Evolutionary conservation across 345 rosid genomes (phyloP).

Genomic region (Pelargonium nanum): DNA sequence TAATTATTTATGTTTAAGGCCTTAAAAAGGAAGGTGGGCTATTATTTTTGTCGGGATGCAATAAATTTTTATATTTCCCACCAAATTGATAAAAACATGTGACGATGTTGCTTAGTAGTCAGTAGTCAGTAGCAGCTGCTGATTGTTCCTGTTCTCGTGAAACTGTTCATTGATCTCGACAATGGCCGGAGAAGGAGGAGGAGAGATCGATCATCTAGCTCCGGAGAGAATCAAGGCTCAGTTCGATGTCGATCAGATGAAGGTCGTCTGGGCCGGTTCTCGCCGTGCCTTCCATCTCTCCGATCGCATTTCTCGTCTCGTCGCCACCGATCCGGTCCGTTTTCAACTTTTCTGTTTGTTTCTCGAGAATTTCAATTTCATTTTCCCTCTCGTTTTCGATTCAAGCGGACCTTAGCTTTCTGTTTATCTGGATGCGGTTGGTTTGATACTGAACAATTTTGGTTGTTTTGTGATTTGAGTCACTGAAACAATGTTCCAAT

Average conservation of each 20-base stretch:
- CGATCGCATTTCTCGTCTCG: conserved; percentile 82
- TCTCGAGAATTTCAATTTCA: neutral
- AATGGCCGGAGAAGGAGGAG: conserved; percentile 36
- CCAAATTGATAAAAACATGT: no score
- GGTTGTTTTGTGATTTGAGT: neutral
- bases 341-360: neutral
- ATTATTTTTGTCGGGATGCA: no score
- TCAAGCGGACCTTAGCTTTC: neutral
- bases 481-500: neutral
- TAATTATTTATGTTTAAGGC: no score
- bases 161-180: neutral
- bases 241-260: conserved; percentile 84
- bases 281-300: conserved; percentile 61
- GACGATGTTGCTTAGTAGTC: no score
- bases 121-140: neutral
- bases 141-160: no score
- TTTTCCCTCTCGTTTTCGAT: no score
- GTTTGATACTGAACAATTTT: neutral
- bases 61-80: no score
- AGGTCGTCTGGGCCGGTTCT: conserved; percentile 96
- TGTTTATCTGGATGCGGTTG: no score
- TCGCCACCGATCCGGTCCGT: conserved; percentile 83
- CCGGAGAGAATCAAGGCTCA: conserved; percentile 68
- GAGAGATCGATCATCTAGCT: conserved; percentile 45
- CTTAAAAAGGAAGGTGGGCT: no score